Conservation (phyloP, 1,284 basidiomycete species). For the Phellopilus nigrolimitatus region DNA sequence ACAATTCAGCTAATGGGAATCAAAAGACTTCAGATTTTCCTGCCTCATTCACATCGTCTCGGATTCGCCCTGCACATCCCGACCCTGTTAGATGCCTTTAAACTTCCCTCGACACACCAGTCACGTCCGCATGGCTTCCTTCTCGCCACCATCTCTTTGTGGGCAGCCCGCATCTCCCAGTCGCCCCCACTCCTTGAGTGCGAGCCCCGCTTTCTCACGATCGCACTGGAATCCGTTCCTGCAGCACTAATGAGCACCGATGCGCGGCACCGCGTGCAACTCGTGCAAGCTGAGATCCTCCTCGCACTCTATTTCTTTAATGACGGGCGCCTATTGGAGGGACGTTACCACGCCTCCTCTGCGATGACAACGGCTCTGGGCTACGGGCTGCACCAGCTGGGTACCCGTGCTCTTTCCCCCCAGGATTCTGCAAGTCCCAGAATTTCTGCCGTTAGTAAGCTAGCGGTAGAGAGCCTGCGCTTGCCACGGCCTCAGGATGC, state of each 20-base stretch:
- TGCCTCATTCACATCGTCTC: slow-evolving; percentile 13
- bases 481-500: slow-evolving; percentile 2
- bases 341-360: slow-evolving; percentile 15
- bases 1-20: not conserved
- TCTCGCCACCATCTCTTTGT: slow-evolving; percentile 1
- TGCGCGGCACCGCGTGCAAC: slow-evolving; percentile 6
- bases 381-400: slow-evolving; percentile 15
- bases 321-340: slow-evolving; percentile 15
- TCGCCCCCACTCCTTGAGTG: not conserved
- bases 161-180: not conserved
- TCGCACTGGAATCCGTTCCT: not conserved
- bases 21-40: slow-evolving; percentile 6
- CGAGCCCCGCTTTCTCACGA: slow-evolving; percentile 6
- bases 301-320: slow-evolving; percentile 17
- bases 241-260: not conserved
- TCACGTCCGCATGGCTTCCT: not conserved
- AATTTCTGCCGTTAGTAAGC: not conserved
- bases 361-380: slow-evolving; percentile 9
- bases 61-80: slow-evolving; percentile 11
- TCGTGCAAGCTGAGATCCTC: slow-evolving; percentile 18
- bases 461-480: too few species aligned
- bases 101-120: not conserved
- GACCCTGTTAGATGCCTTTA: not conserved
- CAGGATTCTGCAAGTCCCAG: not conserved
- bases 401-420: too few species aligned